Base-by-base conservation (phyloP, 169 alveolate genomes). In the Babesia microti region DNA sequence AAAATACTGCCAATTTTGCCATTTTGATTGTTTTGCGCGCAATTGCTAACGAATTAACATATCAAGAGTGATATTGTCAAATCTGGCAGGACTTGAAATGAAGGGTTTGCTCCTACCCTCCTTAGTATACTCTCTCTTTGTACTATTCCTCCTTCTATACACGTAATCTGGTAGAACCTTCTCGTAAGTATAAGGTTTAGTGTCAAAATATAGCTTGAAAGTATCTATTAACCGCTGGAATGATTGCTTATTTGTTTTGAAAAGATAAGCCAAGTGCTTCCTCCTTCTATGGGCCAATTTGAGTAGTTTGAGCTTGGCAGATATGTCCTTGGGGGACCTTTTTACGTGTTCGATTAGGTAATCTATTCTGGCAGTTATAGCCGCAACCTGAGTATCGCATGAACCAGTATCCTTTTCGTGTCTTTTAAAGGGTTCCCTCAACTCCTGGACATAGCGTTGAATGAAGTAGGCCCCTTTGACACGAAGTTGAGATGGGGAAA, bases 381-480 rank as follows among this genome's bases (percentile, higher is more conserved):
- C 37, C 44, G 74, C 74, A 3, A 61, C 30, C 32, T 47, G 66
- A 15, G 53, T 68, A 24, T 61, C 60, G 1, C 61, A 42, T 1
- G 74, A 61, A 1, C 74, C 74, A 0, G 61, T 42, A 33, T 61
- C 74, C 22, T n/a, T 15, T 11, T 53, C 68, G 14, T 61, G 74
- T 50, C 54, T 40, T 14, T 61, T 61, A 57, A 61, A 47, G 27
- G 74, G 74, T 22, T 61, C 74, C 6, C 65, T 17, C 40, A 61
- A 29, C 37, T 61, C 74, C 41, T 61, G 33, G 17, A 52, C 63
- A 42, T 61, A 61, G 34, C 51, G 35, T 45, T 32, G 41, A 6
- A 60, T 52, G 46, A 61, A 61, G 41, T 61, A 61, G 43, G 28
- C 54, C 40, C 74, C 74, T 2, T 59, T 46, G 14, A 61, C 74